Evolutionary conservation across 306 rosid species (phyloP).

Genomic region (Glycine latifolia): DNA sequence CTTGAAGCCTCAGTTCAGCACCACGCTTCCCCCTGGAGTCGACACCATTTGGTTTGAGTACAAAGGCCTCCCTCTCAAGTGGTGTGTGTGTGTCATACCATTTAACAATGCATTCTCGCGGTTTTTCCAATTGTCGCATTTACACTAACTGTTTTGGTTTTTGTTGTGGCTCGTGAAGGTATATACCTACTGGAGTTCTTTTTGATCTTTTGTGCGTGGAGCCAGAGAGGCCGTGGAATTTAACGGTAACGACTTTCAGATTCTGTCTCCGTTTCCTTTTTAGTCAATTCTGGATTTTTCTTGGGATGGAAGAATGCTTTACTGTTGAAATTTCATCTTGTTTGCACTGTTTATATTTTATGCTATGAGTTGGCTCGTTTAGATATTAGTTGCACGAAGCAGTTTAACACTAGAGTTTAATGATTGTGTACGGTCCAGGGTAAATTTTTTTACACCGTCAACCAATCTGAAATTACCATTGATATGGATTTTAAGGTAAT

Average conservation of each 20-base stretch:
- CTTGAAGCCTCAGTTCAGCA: conserved; percentile 79
- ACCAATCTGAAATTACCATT: neutral
- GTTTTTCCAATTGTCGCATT: conserved; percentile 4
- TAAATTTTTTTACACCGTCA: too few relatives aligned
- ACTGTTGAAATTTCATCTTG: too few relatives aligned
- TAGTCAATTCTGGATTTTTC: too few relatives aligned
- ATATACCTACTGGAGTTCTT: conserved; percentile 95
- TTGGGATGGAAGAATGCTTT: too few relatives aligned
- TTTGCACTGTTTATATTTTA: neutral
- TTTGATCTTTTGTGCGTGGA: conserved; percentile 89
- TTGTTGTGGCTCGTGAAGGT: conserved; percentile 56
- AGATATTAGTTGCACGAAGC: neutral
- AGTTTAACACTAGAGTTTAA: too few relatives aligned
- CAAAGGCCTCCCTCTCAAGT: conserved; percentile 89
- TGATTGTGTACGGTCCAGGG: too few relatives aligned
- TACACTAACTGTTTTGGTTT: neutral
- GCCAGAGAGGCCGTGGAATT: conserved; percentile 96
- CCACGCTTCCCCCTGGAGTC: conserved; percentile 81
- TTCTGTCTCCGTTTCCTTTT: conserved; percentile 3
- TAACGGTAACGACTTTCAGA: conserved; percentile 59
- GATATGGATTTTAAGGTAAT: neutral
- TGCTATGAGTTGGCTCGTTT: neutral
- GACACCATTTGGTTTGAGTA: conserved; percentile 96
- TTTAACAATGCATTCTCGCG: neutral
- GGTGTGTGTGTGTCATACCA: conserved; percentile 48